Evolutionary conservation across 2,329 filamentous ascomycete genomes (phyloP), one percentile per base, ranked within the genome.

Genomic region (Alternaria sp.): DNA sequence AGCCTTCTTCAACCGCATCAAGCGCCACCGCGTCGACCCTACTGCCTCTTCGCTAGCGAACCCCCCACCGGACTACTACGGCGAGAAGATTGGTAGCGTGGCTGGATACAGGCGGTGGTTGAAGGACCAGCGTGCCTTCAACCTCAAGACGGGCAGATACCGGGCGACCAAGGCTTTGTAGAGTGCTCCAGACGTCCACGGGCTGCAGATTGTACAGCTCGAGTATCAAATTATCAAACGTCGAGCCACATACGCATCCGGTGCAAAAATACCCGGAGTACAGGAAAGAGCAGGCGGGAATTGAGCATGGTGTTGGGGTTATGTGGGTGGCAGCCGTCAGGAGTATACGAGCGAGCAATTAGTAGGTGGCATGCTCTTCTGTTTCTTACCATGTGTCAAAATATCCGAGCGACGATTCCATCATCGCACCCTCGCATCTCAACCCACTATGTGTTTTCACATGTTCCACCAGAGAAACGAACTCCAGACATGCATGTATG

Each of bases 61-160:
- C 83, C 96, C 96, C 18, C 92, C 97, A 1, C 94, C 95, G 46
- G 96, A 99, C 79, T 99, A 97, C 82, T 99, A 99, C 76, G 96
- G 96, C 74, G 96, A 99, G 84, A 98, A 97, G 87, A 97, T 99
- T 74, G 92, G 92, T 55, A 97, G 94, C 74, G 93, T 98, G 21
- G 87, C 90, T 58, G 94, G 93, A 50, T 99, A 98, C 81, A 86
- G 96, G 75, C 90, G 93, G 80, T 99, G 96, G 96, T 83, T 99
- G 75, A 98, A 97, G 86, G 96, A 99, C 78, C 96, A 98, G 85
- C 87, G 95, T 66, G 95, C 94, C 10, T 99, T 97, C 84, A 97
- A 97, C 84, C 73, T 84, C 61, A 94, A 94, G 85, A 88, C 90
- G 89, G 79, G 88, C 84, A 70, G 88, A 83, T 74, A 89, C 89